phyloP scores from a whole-genome alignment of 2,329 filamentous ascomycete genomes.

The Diaporthe citri region DNA sequence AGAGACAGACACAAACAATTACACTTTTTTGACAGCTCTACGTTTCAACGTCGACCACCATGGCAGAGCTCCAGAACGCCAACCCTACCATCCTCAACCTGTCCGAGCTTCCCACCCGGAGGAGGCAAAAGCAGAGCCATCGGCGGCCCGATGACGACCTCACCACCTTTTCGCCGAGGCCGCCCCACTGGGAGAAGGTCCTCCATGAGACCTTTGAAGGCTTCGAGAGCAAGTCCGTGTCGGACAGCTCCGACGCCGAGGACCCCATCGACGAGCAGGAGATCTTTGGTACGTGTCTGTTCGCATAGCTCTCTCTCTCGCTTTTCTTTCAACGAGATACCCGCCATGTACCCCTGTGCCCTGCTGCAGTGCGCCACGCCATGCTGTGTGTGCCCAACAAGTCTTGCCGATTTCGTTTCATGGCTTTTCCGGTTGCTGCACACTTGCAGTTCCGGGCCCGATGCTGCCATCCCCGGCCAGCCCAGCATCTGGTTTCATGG shows the following conservation, averaged over 20 bases:
- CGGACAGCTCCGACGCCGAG: slow-evolving; percentile 67
- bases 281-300: slow-evolving; percentile 81
- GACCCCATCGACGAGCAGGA: slow-evolving; percentile 98
- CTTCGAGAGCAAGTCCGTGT: slow-evolving; percentile 44
- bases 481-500: slow-evolving; percentile 25
- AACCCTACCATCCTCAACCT: slow-evolving; percentile 94
- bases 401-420: slow-evolving; percentile 10
- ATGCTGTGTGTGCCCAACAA: slow-evolving; percentile 10
- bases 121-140: slow-evolving; percentile 63
- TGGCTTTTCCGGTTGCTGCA: slow-evolving; percentile 28
- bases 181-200: slow-evolving; percentile 32
- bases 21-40: not conserved
- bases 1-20: not conserved
- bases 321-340: not conserved
- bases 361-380: slow-evolving; percentile 3
- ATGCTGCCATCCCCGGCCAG: slow-evolving; percentile 2
- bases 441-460: not conserved
- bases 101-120: slow-evolving; percentile 88
- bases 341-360: not conserved
- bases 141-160: slow-evolving; percentile 62
- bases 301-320: not conserved
- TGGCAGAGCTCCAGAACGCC: slow-evolving; percentile 74
- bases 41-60: slow-evolving; percentile 51
- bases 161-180: slow-evolving; percentile 58
- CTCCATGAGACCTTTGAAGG: slow-evolving; percentile 52